A percentile compares a stretch with the other conserved stretches of the same genome.
phyloP scores from a whole-genome alignment of 352 stramenopile genomes.

The Phytopythium kandeliae region DNA sequence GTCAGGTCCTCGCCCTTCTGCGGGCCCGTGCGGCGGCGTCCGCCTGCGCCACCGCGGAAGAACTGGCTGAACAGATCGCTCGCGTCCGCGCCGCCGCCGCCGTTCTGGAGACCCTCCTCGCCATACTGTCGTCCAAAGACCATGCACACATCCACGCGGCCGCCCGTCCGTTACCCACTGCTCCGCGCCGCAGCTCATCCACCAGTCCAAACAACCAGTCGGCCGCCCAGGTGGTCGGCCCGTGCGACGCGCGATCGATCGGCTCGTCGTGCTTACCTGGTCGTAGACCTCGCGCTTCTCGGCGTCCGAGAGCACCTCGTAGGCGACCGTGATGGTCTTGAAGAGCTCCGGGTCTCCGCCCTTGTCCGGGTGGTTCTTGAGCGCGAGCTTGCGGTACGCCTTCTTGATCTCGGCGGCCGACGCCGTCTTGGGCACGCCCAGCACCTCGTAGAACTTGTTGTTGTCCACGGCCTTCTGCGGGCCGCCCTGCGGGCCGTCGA shows the following conservation, averaged over 20 bases:
- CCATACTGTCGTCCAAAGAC: conserved; percentile 81
- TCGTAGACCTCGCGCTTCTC: conserved; percentile 89
- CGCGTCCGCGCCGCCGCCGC: conserved; percentile 55
- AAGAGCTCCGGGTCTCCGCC: conserved; percentile 96
- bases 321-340: conserved; percentile 93
- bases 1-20: conserved; percentile 95
- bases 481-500: conserved; percentile 28
- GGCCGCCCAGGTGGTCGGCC: no score
- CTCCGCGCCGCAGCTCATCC: no score
- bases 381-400: conserved; percentile 85
- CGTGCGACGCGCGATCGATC: no score
- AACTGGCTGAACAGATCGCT: conserved; percentile 98
- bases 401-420: conserved; percentile 87
- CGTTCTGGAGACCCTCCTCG: conserved; percentile 96
- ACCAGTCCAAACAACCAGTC: no score
- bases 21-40: conserved; percentile 69
- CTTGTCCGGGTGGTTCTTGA: conserved; percentile 98
- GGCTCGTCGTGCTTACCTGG: no score
- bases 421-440: conserved; percentile 83
- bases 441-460: conserved; percentile 85
- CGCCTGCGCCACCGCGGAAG: conserved; percentile 85
- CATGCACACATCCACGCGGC: not conserved
- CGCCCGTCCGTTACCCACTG: not conserved
- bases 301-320: conserved; percentile 96
- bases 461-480: conserved; percentile 76